Evolutionary conservation across 2,329 filamentous ascomycete genomes (phyloP), one percentile per base, ranked within the genome.

Genomic region (Exophiala sp.): DNA sequence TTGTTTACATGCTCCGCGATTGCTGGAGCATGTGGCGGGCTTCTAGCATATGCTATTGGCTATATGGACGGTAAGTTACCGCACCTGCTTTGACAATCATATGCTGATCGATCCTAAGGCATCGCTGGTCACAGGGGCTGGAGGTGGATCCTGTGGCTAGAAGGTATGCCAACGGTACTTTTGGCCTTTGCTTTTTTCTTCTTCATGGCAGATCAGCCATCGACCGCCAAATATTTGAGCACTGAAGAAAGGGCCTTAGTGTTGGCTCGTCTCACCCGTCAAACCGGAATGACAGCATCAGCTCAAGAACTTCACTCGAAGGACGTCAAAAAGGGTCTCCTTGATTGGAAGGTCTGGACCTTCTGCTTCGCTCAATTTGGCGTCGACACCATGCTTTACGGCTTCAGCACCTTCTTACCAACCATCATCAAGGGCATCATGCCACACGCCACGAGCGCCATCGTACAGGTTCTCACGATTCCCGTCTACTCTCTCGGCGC

Each of bases 401-500:
- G 71, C 5, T 68, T 72, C 39, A 72, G 69, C 0, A 66, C 71
- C 41, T 60, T 60, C 46, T 33, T 62, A 2, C 71, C 72, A 1
- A 66, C 69, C 4, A 73, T 74, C 34, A 71, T 74, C 62, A 70
- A 66, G 18, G 70, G 70, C 39, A 16, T 41, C 6, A 18, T 16
- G n/a, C 11, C 39, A 5, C 5, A 4, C 3, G n/a, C 39, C 7
- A 40, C 10, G 38, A 41, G 12, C 2, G 41, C 58, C 3, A 32
- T 47, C 12, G 50, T 88, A 0, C 89, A 95, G 76, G 88, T 84
- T 4, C 82, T 95, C 56, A 83, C 86, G 34, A 88, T 88, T 0
- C 89, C 89, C 0, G 89, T 89, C 0, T 94, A 91, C 69, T 78
- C 95, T 8, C 68, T 86, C 60, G 81, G 89, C 47, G 95, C 95